Evolutionary conservation across 768 basidiomycete species (phyloP).

Genomic region (Auricularia sp.): DNA sequence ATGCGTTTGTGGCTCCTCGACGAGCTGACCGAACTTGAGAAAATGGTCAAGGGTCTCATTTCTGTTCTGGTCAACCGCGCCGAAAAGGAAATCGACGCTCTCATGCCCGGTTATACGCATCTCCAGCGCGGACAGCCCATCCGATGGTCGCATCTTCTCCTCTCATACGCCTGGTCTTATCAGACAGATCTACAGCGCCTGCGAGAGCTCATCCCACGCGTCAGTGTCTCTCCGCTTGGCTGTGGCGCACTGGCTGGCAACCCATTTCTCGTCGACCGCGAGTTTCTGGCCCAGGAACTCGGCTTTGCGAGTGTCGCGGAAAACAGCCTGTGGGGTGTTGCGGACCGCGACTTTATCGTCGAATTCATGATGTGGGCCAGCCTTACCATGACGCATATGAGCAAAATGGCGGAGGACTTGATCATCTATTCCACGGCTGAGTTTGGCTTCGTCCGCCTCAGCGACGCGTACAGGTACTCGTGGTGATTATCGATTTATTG

Average conservation of each 20-base stretch:
- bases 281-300: constrained; percentile 83
- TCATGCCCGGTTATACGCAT: constrained; percentile 96
- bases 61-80: constrained; percentile 87
- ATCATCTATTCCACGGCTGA: constrained; percentile 96
- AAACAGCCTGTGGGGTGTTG: constrained; percentile 95
- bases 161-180: constrained; percentile 93
- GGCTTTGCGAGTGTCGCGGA: constrained; percentile 83
- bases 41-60: constrained; percentile 65
- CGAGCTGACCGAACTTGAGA: constrained; percentile 57
- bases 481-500: constrained; percentile 23
- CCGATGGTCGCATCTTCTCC: constrained; percentile 93
- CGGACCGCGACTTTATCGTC: constrained; percentile 93
- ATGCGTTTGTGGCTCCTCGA: constrained; percentile 93
- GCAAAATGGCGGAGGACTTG: constrained; percentile 90
- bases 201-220: constrained; percentile 72
- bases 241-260: constrained; percentile 95
- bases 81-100: constrained; percentile 81
- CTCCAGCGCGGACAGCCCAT: constrained; percentile 98
- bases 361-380: constrained; percentile 97
- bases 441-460: constrained; percentile 92
- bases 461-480: constrained; percentile 82
- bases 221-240: constrained; percentile 89
- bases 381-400: constrained; percentile 86
- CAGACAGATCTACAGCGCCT: constrained; percentile 81
- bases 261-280: constrained; percentile 87